phyloP scores from a whole-genome alignment of 495 filamentous ascomycete species.

The Xylaria flabelliformis region DNA sequence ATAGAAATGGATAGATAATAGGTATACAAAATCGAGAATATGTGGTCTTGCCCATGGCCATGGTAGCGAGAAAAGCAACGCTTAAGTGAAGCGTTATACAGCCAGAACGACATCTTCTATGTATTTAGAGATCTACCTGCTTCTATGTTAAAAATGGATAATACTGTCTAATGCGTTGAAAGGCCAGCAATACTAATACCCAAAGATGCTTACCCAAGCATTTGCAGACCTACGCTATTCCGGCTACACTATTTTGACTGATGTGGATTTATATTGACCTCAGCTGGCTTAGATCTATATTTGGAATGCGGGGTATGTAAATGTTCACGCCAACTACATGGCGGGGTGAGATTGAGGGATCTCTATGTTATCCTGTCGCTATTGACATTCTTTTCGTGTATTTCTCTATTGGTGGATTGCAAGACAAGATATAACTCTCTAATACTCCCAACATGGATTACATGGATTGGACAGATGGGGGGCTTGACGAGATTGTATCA shows the following conservation, averaged over 20 bases:
- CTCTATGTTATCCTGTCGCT: not conserved
- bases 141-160: not conserved
- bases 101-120: not conserved
- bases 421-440: not conserved
- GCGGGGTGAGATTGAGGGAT: not conserved
- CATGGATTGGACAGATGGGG: constrained; percentile 2
- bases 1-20: not conserved
- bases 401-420: not conserved
- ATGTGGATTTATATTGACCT: no score
- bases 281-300: not conserved
- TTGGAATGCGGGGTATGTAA: not conserved
- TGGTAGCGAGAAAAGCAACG: not conserved
- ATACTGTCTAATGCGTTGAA: not conserved
- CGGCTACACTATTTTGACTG: no score
- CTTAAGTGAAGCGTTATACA: not conserved
- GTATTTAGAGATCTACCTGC: not conserved
- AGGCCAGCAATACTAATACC: not conserved
- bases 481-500: not conserved
- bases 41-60: not conserved
- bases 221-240: not conserved
- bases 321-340: not conserved
- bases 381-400: not conserved
- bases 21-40: not conserved
- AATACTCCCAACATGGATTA: not conserved
- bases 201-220: not conserved